A percentile compares a stretch with the other conserved stretches of the same genome.
These are phyloP conservation scores for Flaveria sonorensis DNA, from an alignment of 129 eudicot species.

Conservation along the genomic window DNA sequence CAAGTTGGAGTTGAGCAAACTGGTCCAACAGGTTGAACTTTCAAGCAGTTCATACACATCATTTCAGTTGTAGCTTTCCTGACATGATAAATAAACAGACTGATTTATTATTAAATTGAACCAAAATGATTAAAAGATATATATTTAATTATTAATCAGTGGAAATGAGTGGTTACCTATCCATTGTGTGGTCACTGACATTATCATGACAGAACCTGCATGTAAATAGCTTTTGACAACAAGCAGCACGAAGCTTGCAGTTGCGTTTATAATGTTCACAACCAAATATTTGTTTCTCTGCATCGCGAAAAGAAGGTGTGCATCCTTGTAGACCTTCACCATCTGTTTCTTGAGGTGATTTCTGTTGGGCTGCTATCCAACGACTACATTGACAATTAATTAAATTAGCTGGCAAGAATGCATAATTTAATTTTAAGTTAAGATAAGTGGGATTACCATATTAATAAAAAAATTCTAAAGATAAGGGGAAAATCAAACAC, in stretches of 20 bases:
- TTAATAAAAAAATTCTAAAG: not conserved
- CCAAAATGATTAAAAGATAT: not conserved
- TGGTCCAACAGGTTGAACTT: constrained; percentile 87
- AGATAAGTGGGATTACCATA: not conserved
- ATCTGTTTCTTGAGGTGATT: constrained; percentile 61
- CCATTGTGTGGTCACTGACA: constrained; percentile 98
- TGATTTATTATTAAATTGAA: not conserved
- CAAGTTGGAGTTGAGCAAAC: constrained; percentile 83
- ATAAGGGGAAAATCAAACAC: constrained; percentile 17
- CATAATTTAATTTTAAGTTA: not conserved
- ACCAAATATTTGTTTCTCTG: constrained; percentile 71
- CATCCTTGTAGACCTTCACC: constrained; percentile 57
- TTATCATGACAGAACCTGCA: constrained; percentile 98
- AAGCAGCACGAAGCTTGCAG: constrained; percentile 98
- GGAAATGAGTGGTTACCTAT: constrained; percentile 51
- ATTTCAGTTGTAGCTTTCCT: constrained; percentile 98
- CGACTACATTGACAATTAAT: constrained; percentile 42
- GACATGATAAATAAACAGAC: constrained; percentile 7
- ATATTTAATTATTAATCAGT: not conserved
- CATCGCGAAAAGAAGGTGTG: constrained; percentile 87
- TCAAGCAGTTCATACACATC: constrained; percentile 95
- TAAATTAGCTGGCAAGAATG: constrained; percentile 8
- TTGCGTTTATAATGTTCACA: constrained; percentile 96
- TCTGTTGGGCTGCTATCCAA: constrained; percentile 98
- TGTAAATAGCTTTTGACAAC: constrained; percentile 82